Evolutionary conservation across 73 alveolate genomes (phyloP).

Genomic region (Paramecium tetraurelia): DNA sequence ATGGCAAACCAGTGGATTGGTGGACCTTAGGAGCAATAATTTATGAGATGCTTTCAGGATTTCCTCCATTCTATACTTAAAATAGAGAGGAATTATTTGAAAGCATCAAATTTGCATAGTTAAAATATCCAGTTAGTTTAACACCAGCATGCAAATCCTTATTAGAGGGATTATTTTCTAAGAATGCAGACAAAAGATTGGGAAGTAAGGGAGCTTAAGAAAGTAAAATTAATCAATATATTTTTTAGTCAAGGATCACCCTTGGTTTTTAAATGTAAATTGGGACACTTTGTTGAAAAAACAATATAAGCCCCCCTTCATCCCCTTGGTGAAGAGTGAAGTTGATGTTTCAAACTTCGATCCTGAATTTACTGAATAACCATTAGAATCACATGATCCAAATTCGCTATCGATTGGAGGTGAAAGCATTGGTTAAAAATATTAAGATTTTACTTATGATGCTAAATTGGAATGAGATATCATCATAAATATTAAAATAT

Average conservation of each 20-base stretch:
- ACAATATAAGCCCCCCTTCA: conserved; percentile 56
- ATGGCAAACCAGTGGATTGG: conserved; percentile 89
- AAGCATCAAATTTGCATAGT: conserved; percentile 66
- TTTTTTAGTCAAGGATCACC: conserved; percentile 32
- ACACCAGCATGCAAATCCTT: conserved; percentile 56
- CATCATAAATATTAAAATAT: background rate
- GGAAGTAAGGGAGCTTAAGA: conserved; percentile 66
- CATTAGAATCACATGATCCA: conserved; percentile 48
- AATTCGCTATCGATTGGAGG: conserved; percentile 32
- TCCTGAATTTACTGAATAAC: conserved; percentile 67
- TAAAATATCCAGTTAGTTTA: conserved; percentile 49
- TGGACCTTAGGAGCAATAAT: conserved; percentile 85
- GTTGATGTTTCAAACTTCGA: conserved; percentile 49
- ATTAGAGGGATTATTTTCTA: conserved; percentile 55
- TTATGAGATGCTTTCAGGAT: conserved; percentile 92
- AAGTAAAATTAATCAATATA: background rate
- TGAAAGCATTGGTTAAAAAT: conserved; percentile 14
- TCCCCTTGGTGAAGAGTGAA: conserved; percentile 49
- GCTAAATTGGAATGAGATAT: background rate
- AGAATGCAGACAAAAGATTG: conserved; percentile 51
- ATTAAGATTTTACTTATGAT: conserved; percentile 13
- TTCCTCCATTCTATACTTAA: conserved; percentile 91
- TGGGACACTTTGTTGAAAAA: conserved; percentile 58
- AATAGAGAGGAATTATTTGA: conserved; percentile 90
- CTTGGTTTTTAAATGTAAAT: conserved; percentile 59